Conservation (phyloP, 164 flowering plant genomes). For the Magnolia changhungtana region DNA sequence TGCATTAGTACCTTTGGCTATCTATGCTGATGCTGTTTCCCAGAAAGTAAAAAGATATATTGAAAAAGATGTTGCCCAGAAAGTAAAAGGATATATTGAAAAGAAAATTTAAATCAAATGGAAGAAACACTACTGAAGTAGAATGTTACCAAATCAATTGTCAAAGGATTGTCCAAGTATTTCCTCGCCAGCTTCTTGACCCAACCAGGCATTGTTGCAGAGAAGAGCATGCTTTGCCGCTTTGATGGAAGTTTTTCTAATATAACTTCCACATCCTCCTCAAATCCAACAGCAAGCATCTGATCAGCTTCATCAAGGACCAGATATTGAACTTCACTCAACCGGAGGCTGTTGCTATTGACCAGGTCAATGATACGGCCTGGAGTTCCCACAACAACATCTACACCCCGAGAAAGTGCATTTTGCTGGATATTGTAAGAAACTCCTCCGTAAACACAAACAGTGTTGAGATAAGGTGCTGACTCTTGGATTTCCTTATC, state of each 20-base stretch:
- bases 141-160: conserved; percentile 77
- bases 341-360: conserved; percentile 60
- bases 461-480: conserved; percentile 85
- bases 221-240: conserved; percentile 98
- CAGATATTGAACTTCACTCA: conserved; percentile 79
- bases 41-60: too few species aligned
- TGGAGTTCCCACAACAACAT: conserved; percentile 98
- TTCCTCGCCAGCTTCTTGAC: conserved; percentile 89
- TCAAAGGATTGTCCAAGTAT: conserved; percentile 79
- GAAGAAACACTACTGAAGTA: not conserved
- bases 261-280: conserved; percentile 91
- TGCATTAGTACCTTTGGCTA: too few species aligned
- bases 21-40: too few species aligned
- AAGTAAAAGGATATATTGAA: too few species aligned
- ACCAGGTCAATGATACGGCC: conserved; percentile 90
- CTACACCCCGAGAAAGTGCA: conserved; percentile 92
- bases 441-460: conserved; percentile 97
- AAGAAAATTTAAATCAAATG: too few species aligned
- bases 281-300: conserved; percentile 99
- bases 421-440: conserved; percentile 71
- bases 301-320: conserved; percentile 99
- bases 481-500: conserved; percentile 94
- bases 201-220: conserved; percentile 99
- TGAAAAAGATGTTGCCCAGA: too few species aligned
- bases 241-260: conserved; percentile 68